Conservation (phyloP, 2,329 filamentous ascomycete genomes). For the Pestalotiopsis sp. region DNA sequence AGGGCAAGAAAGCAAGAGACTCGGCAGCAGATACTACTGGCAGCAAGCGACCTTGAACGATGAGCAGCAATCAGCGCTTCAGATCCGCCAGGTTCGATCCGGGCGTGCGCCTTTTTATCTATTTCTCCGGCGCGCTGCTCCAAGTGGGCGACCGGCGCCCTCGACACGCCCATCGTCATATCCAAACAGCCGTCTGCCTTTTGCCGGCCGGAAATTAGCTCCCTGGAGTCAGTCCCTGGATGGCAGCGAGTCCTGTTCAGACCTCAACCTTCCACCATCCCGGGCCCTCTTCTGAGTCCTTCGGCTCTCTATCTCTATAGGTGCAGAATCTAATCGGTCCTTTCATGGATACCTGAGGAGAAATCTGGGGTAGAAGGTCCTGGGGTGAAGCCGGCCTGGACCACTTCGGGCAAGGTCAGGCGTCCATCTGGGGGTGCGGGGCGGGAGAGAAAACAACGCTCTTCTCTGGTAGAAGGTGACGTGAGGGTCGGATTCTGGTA, state of each 20-base stretch:
- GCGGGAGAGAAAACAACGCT: not conserved
- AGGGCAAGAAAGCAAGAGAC: not conserved
- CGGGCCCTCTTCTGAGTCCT: not conserved
- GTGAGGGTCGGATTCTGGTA: not conserved
- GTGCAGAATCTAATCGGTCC: not conserved
- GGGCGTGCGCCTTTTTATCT: not conserved
- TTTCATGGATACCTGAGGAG: not conserved
- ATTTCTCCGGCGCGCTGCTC: not conserved
- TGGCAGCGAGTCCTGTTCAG: not conserved
- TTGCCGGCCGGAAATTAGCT: not conserved
- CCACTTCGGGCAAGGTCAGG: not conserved
- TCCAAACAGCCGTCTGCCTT: slow-evolving; percentile 1
- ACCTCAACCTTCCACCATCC: not conserved
- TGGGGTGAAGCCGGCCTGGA: not conserved
- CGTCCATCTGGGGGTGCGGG: not conserved
- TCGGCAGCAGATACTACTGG: not conserved
- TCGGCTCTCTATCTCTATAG: too few species aligned
- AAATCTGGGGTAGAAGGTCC: not conserved
- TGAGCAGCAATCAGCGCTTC: not conserved
- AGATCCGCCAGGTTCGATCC: not conserved
- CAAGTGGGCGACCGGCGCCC: not conserved
- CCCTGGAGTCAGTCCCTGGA: not conserved
- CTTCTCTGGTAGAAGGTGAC: not conserved
- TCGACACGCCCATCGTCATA: not conserved
- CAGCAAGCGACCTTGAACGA: not conserved